These are phyloP conservation scores for Gaertneriomyces semiglobifer DNA, from an alignment of 192 early-diverging fungal species.

Conservation along the genomic window DNA sequence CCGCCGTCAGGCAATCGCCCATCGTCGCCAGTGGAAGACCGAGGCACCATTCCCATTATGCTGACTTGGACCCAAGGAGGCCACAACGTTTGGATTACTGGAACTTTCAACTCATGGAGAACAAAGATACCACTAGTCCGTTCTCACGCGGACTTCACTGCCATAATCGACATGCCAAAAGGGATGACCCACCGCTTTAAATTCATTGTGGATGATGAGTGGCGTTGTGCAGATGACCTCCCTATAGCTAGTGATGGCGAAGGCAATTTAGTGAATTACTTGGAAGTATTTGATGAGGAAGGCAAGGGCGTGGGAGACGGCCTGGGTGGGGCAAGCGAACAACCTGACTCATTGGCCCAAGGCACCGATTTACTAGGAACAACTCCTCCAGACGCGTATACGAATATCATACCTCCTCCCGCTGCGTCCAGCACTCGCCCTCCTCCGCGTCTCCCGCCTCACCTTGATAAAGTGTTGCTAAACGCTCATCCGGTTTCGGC, in stretches of 20 bases:
- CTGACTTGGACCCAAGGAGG: constrained; percentile 85
- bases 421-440: constrained; percentile 50
- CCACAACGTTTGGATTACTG: constrained; percentile 84
- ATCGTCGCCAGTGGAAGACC: not conserved
- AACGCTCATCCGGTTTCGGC: constrained; percentile 52
- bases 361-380: not conserved
- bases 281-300: constrained; percentile 79
- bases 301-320: constrained; percentile 58
- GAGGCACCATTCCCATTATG: constrained; percentile 73
- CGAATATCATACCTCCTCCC: constrained; percentile 53
- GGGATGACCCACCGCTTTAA: constrained; percentile 89
- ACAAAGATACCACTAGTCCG: constrained; percentile 76
- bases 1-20: not conserved
- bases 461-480: constrained; percentile 87
- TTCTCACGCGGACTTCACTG: constrained; percentile 73
- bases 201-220: constrained; percentile 98
- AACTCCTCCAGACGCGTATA: constrained; percentile 65
- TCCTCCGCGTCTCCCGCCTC: constrained; percentile 80
- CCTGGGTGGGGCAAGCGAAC: constrained; percentile 26
- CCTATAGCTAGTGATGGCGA: constrained; percentile 88
- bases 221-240: constrained; percentile 90
- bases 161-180: constrained; percentile 82
- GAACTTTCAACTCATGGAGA: constrained; percentile 97
- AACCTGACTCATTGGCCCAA: too few species aligned
- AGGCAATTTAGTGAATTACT: constrained; percentile 93